phyloP scores from a whole-genome alignment of 345 rosid genomes.

The Citrus trifoliata region DNA sequence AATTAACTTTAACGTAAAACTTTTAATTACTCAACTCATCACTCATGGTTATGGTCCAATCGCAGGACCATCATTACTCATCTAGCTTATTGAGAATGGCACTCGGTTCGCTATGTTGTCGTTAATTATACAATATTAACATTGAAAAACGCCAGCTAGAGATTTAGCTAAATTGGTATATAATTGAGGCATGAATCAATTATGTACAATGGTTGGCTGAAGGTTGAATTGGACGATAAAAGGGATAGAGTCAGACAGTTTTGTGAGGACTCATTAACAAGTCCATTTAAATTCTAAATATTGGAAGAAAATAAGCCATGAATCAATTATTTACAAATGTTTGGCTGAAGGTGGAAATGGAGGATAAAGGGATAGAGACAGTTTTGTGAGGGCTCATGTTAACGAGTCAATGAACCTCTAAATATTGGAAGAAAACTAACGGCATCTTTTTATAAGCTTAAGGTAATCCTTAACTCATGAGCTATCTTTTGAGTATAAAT shows the following conservation, averaged over 20 bases:
- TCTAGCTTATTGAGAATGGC: neutral
- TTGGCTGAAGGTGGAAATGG: neutral
- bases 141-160: neutral
- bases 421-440: neutral
- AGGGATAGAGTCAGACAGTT: neutral
- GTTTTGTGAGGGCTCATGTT: too few relatives aligned
- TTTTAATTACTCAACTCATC: neutral
- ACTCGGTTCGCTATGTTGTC: neutral
- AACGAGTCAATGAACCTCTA: too few relatives aligned
- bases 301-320: neutral
- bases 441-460: too few relatives aligned
- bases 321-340: neutral
- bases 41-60: too few relatives aligned
- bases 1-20: neutral
- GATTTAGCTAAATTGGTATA: neutral
- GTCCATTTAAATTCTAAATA: too few relatives aligned
- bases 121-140: neutral
- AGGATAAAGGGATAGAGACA: neutral
- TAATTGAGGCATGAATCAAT: neutral
- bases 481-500: too few relatives aligned
- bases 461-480: too few relatives aligned
- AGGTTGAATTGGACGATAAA: neutral
- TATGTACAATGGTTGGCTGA: too few relatives aligned
- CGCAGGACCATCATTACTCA: too few relatives aligned
- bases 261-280: too few relatives aligned